Conservation (phyloP, 2,329 filamentous ascomycete genomes). For the Colletotrichum lupini region DNA sequence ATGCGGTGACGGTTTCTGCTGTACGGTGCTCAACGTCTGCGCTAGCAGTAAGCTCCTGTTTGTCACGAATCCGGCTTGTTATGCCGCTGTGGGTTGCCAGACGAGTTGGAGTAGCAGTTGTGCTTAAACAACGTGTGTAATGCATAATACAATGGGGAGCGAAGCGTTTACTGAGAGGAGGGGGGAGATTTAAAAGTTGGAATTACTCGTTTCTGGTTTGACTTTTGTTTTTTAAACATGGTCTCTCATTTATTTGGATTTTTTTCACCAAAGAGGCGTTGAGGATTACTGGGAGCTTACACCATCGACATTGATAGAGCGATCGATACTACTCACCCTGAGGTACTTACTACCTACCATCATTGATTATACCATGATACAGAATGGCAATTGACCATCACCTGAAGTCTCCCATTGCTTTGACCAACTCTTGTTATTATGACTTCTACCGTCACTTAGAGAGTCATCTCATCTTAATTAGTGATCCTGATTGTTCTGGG, state of each 20-base stretch:
- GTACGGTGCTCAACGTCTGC: not conserved
- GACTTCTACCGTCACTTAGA: too few relatives aligned
- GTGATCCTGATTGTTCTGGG: too few relatives aligned
- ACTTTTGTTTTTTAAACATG: not conserved
- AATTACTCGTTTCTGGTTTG: not conserved
- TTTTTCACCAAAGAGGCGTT: not conserved
- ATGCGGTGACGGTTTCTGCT: not conserved
- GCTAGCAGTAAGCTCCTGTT: not conserved
- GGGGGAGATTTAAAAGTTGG: not conserved
- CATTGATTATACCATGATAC: not conserved
- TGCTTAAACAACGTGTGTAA: not conserved
- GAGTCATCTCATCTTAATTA: too few relatives aligned
- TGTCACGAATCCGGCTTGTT: not conserved
- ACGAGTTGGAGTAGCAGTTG: not conserved
- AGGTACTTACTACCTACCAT: not conserved
- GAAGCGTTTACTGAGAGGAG: not conserved
- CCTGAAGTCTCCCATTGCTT: not conserved
- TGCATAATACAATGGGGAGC: not conserved
- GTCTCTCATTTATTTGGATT: not conserved
- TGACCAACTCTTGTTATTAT: too few relatives aligned
- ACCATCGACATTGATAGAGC: not conserved
- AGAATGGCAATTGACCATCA: not conserved
- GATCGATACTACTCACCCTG: not conserved
- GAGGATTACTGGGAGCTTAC: not conserved
- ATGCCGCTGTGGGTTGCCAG: not conserved